Conservation (phyloP, 2,329 filamentous ascomycete genomes). For the Ophiognomonia clavigignenti-juglandacearum region DNA sequence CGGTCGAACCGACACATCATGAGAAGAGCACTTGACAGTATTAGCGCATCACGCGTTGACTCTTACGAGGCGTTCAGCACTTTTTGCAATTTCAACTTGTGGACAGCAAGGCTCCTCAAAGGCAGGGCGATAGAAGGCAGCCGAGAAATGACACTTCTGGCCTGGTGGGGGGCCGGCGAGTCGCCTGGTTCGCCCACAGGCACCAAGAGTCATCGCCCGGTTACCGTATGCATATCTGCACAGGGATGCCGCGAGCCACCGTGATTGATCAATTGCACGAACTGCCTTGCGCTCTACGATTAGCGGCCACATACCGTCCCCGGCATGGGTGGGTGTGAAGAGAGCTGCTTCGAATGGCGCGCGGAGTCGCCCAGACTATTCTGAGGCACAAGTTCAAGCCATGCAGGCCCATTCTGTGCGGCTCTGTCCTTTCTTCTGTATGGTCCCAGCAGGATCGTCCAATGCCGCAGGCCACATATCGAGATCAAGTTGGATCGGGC, state of each 20-base stretch:
- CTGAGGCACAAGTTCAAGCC: neutral
- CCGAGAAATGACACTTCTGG: conserved; percentile 7
- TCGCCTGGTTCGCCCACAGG: conserved; percentile 8
- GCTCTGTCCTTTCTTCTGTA: conserved; percentile 6
- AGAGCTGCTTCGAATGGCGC: no score
- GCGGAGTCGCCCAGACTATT: neutral
- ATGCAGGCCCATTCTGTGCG: conserved; percentile 10
- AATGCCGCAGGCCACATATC: neutral
- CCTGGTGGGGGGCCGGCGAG: conserved; percentile 4
- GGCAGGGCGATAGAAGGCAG: conserved; percentile 11
- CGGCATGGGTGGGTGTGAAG: neutral
- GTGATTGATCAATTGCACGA: conserved; percentile 14
- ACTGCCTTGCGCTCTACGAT: conserved; percentile 1
- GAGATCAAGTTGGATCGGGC: conserved; percentile 6
- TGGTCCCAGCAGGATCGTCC: conserved; percentile 1
- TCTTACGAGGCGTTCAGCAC: neutral
- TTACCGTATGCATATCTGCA: conserved; percentile 6
- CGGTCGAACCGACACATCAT: neutral
- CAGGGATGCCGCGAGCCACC: conserved; percentile 3
- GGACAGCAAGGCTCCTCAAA: conserved; percentile 2
- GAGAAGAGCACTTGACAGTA: neutral
- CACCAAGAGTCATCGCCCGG: neutral
- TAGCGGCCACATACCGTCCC: conserved; percentile 4
- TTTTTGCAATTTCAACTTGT: conserved; percentile 2
- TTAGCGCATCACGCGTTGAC: conserved; percentile 7